A percentile compares a stretch with the other conserved stretches of the same genome.
Conservation (phyloP, 306 rosid species). For the Senna tora region DNA sequence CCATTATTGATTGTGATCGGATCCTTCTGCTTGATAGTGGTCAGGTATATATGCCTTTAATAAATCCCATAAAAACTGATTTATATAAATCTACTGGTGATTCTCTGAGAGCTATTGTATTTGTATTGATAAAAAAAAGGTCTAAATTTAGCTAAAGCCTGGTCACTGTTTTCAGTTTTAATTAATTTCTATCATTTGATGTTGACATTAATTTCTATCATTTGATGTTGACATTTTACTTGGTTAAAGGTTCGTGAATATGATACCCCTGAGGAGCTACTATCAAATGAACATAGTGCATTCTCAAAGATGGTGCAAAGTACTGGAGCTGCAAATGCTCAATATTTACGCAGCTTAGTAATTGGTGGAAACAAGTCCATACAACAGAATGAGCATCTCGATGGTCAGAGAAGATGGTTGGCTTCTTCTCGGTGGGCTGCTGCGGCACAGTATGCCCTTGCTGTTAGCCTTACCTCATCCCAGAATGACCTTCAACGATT, state of each 20-base stretch:
- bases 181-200: slow-evolving; percentile 18
- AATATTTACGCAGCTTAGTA: slow-evolving; percentile 69
- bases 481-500: slow-evolving; percentile 68
- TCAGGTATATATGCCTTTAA: slow-evolving; percentile 61
- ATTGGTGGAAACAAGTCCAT: slow-evolving; percentile 39
- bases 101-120: background rate
- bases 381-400: slow-evolving; percentile 40
- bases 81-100: background rate
- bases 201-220: slow-evolving; percentile 11
- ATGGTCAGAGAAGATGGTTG: slow-evolving; percentile 57
- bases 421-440: slow-evolving; percentile 79
- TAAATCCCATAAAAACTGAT: background rate
- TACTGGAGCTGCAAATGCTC: slow-evolving; percentile 89
- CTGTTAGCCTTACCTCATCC: slow-evolving; percentile 67
- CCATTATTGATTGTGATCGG: slow-evolving; percentile 85
- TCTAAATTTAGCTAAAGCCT: background rate
- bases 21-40: slow-evolving; percentile 85
- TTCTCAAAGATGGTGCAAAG: slow-evolving; percentile 89
- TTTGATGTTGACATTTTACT: slow-evolving; percentile 19
- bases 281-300: slow-evolving; percentile 62
- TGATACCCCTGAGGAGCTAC: slow-evolving; percentile 68
- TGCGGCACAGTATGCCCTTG: slow-evolving; percentile 76
- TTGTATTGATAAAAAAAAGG: background rate
- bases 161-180: slow-evolving; percentile 14
- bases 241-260: slow-evolving; percentile 70